Evolutionary conservation across 257 asterid species (phyloP).

Genomic region (Nicotiana knightiana): DNA sequence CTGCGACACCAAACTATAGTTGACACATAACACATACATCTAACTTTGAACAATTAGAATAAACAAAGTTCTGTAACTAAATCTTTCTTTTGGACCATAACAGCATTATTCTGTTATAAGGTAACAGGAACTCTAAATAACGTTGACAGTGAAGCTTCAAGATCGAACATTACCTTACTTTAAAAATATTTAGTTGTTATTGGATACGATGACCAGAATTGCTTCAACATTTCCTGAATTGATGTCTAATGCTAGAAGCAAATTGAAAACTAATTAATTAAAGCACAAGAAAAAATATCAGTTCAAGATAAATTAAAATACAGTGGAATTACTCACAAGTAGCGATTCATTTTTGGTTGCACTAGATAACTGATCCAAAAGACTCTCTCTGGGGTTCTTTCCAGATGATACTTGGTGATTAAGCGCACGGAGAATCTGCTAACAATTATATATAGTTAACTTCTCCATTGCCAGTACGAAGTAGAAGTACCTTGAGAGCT

Average conservation of each 20-base stretch:
- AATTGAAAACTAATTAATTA: neutral
- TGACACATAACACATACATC: no score
- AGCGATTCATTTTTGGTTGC: constrained; percentile 61
- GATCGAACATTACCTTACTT: constrained; percentile 44
- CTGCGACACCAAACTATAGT: no score
- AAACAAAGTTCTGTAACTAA: neutral
- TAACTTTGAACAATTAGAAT: no score
- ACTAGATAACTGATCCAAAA: constrained; percentile 71
- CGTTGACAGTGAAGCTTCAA: neutral
- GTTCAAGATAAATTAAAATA: neutral
- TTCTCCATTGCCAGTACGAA: neutral
- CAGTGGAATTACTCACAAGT: constrained; percentile 45
- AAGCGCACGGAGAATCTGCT: constrained; percentile 64
- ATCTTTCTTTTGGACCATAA: neutral
- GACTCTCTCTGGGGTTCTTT: constrained; percentile 64
- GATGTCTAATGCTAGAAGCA: constrained; percentile 72
- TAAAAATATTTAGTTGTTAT: constrained; percentile 65
- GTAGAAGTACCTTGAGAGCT: constrained; percentile 62
- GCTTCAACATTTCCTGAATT: constrained; percentile 87
- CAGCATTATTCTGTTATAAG: neutral
- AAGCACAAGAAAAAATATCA: neutral
- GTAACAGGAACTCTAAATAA: neutral
- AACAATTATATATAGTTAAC: constrained; percentile 8
- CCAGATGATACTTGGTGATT: constrained; percentile 78
- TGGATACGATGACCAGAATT: constrained; percentile 96